Evolutionary conservation across 164 flowering plant genomes (phyloP).

Genomic region (Echeveria elegans): DNA sequence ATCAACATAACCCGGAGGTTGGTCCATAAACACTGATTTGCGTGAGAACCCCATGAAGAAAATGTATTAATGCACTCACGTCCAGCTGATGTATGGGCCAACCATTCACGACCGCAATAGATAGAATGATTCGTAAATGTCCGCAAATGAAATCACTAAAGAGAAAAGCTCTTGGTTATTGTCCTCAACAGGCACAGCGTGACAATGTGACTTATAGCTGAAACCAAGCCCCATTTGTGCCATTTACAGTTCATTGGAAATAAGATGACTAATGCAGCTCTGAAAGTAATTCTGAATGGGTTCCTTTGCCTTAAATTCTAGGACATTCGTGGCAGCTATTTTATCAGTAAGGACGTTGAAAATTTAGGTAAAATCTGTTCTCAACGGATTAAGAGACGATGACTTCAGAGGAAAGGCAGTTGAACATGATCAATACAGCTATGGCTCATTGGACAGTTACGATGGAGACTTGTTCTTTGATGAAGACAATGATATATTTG

Average conservation of each 20-base stretch:
- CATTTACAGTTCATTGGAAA: slow-evolving; percentile 46
- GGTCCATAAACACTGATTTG: too few relatives aligned
- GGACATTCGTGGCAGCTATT: slow-evolving; percentile 45
- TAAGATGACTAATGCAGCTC: slow-evolving; percentile 32
- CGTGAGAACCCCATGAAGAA: too few relatives aligned
- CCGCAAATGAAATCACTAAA: slow-evolving; percentile 31
- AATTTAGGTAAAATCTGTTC: slow-evolving; percentile 26
- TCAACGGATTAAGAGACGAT: slow-evolving; percentile 29
- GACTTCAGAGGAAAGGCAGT: slow-evolving; percentile 16
- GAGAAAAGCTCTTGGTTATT: slow-evolving; percentile 17
- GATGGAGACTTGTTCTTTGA: slow-evolving; percentile 6
- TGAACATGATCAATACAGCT: slow-evolving; percentile 12
- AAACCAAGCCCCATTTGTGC: slow-evolving; percentile 31
- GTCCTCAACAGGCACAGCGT: slow-evolving; percentile 12
- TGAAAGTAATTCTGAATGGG: slow-evolving; percentile 45
- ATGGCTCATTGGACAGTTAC: slow-evolving; percentile 23
- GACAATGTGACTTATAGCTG: slow-evolving; percentile 49
- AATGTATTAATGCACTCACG: too few relatives aligned
- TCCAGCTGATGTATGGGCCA: too few relatives aligned
- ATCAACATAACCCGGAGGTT: too few relatives aligned
- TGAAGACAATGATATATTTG: neutral
- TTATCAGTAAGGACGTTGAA: slow-evolving; percentile 24
- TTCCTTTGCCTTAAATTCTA: slow-evolving; percentile 47
- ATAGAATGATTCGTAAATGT: slow-evolving; percentile 32
- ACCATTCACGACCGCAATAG: slow-evolving; percentile 21